These are phyloP conservation scores for Septoria linicola DNA, from an alignment of 2,329 filamentous ascomycete genomes.

Conservation along the genomic window DNA sequence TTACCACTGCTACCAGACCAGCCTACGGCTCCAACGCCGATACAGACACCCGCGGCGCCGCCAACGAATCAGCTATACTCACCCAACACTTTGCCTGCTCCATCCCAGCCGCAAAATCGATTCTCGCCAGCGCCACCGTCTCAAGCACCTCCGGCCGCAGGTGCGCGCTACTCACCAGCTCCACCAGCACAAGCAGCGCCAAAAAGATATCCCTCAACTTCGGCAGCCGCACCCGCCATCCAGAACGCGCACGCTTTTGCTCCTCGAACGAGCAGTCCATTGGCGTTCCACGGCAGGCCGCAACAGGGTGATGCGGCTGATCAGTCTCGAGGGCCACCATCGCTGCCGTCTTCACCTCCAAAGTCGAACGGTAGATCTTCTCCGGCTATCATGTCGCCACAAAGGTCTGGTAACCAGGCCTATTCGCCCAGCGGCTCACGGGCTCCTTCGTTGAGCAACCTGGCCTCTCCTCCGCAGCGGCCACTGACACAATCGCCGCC, in stretches of 20 bases:
- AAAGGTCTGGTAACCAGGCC: slow-evolving; percentile 21
- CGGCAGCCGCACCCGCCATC: slow-evolving; percentile 32
- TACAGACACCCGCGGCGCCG: slow-evolving; percentile 19
- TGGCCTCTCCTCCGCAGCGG: slow-evolving; percentile 38
- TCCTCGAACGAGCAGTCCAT: slow-evolving; percentile 63
- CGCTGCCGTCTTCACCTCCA: slow-evolving; percentile 40
- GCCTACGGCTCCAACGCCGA: slow-evolving; percentile 31
- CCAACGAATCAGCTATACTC: slow-evolving; percentile 28
- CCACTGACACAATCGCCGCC: slow-evolving; percentile 59
- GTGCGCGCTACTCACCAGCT: slow-evolving; percentile 59
- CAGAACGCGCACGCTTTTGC: slow-evolving; percentile 53
- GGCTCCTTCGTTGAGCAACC: slow-evolving; percentile 43
- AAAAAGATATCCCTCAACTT: slow-evolving; percentile 43
- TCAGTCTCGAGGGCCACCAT: slow-evolving; percentile 5
- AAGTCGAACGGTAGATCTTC: slow-evolving; percentile 32
- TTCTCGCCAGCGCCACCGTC: slow-evolving; percentile 36
- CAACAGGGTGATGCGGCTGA: slow-evolving; percentile 26
- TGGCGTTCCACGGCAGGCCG: slow-evolving; percentile 52
- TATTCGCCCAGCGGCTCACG: slow-evolving; percentile 26
- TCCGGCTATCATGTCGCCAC: slow-evolving; percentile 25
- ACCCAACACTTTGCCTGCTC: slow-evolving; percentile 28
- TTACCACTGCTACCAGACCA: slow-evolving; percentile 41
- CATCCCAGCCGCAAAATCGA: slow-evolving; percentile 23
- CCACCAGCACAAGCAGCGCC: slow-evolving; percentile 42
- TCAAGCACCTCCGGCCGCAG: slow-evolving; percentile 41